These are phyloP conservation scores for Ormosia emarginata DNA, from an alignment of 306 rosid genomes.

Conservation along the genomic window DNA sequence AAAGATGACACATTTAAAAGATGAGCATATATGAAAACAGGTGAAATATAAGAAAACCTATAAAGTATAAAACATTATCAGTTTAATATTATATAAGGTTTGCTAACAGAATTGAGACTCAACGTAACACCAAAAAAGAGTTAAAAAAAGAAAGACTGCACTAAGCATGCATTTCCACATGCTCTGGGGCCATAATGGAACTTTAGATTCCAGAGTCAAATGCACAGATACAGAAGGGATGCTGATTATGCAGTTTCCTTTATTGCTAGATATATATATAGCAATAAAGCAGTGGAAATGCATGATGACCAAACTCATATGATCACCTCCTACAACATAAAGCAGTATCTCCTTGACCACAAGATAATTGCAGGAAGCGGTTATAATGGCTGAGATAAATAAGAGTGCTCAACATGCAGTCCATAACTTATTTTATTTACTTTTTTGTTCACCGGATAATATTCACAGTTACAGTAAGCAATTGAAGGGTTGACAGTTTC, in stretches of 20 bases:
- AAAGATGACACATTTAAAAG: background rate
- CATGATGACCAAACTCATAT: background rate
- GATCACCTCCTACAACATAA: background rate
- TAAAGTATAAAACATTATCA: background rate
- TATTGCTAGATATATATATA: background rate
- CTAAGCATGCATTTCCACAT: background rate
- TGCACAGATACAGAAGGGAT: background rate
- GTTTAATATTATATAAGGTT: background rate
- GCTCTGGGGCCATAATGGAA: background rate
- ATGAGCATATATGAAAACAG: background rate
- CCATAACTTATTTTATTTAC: too few species aligned
- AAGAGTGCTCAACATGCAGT: too few species aligned
- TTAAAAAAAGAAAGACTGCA: background rate
- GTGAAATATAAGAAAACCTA: constrained; percentile 6
- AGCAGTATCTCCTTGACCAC: background rate
- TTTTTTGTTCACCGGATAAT: too few species aligned
- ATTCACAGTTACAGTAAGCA: too few species aligned
- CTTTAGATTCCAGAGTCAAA: background rate
- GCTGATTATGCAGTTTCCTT: background rate
- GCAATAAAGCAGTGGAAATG: too few species aligned
- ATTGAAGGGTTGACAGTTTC: background rate
- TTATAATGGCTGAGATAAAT: background rate
- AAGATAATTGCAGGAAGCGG: background rate
- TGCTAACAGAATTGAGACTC: background rate
- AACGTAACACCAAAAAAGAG: background rate